Conservation (phyloP, 495 filamentous ascomycete genomes). For the Penicillium crystallinum region DNA sequence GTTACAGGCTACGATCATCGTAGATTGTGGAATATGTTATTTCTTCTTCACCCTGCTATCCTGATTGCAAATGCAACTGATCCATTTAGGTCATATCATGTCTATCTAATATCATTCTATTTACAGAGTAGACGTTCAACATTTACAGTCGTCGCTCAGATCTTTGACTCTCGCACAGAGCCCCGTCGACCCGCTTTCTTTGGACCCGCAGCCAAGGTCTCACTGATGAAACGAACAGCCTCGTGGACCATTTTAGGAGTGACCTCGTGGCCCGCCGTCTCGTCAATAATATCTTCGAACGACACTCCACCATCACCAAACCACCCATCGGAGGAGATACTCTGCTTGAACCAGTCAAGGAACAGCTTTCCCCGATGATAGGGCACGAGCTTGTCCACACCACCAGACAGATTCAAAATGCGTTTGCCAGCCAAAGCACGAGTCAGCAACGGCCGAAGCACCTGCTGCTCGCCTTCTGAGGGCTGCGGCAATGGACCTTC, state of each 20-base stretch:
- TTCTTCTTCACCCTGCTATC: too few relatives aligned
- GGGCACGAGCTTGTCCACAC: slow-evolving; percentile 78
- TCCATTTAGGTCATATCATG: not conserved
- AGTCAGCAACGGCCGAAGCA: slow-evolving; percentile 36
- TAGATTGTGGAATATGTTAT: not conserved
- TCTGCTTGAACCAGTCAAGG: slow-evolving; percentile 62
- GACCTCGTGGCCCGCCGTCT: slow-evolving; percentile 67
- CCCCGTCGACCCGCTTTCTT: slow-evolving; percentile 19
- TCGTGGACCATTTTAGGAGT: slow-evolving; percentile 67
- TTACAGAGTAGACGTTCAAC: slow-evolving; percentile 2
- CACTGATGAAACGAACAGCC: slow-evolving; percentile 59
- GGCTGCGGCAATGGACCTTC: slow-evolving; percentile 42
- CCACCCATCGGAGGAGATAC: slow-evolving; percentile 48
- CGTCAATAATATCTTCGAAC: slow-evolving; percentile 70
- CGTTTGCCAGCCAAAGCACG: slow-evolving; percentile 62
- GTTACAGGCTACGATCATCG: not conserved
- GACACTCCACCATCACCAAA: slow-evolving; percentile 53
- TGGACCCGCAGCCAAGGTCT: slow-evolving; percentile 32
- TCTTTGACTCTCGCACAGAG: slow-evolving; percentile 39
- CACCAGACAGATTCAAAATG: slow-evolving; percentile 73
- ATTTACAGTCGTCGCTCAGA: slow-evolving; percentile 19
- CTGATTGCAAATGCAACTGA: not conserved
- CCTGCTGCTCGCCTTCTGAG: slow-evolving; percentile 37
- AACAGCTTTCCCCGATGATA: slow-evolving; percentile 65
- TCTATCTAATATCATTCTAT: not conserved